Evolutionary conservation across 345 rosid genomes (phyloP).

Genomic region (Acer negundo): DNA sequence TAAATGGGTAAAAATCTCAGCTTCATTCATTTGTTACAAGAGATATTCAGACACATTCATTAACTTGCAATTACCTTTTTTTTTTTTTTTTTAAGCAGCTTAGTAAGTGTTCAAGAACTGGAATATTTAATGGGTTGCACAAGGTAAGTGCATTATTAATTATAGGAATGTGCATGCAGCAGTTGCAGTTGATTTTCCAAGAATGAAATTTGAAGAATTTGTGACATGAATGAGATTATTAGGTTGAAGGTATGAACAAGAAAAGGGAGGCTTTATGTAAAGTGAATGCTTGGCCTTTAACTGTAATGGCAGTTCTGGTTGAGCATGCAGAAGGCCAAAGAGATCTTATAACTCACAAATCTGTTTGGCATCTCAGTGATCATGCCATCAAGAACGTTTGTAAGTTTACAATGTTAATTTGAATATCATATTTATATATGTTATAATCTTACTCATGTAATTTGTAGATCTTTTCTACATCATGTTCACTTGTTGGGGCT

Average conservation of each 20-base stretch:
- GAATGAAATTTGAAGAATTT: background rate
- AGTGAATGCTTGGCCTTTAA: conserved; percentile 65
- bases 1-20: conserved; percentile 23
- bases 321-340: conserved; percentile 74
- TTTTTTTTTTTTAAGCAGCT: conserved; percentile 29
- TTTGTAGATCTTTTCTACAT: conserved; percentile 73
- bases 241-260: conserved; percentile 32
- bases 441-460: background rate
- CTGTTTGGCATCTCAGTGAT: conserved; percentile 85
- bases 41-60: background rate
- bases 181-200: background rate
- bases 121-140: conserved; percentile 30
- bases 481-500: conserved; percentile 96
- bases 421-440: background rate
- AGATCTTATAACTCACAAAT: conserved; percentile 66
- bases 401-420: conserved; percentile 31
- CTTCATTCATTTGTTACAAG: background rate
- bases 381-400: conserved; percentile 74
- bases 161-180: too few relatives aligned
- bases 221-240: background rate
- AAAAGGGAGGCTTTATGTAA: conserved; percentile 36
- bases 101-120: conserved; percentile 41
- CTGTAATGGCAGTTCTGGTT: conserved; percentile 83
- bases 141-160: too few relatives aligned
- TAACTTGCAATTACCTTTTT: too few relatives aligned